Evolutionary conservation across 352 stramenopile genomes (phyloP).

Genomic region (Thalassiosira livingstoniorum): DNA sequence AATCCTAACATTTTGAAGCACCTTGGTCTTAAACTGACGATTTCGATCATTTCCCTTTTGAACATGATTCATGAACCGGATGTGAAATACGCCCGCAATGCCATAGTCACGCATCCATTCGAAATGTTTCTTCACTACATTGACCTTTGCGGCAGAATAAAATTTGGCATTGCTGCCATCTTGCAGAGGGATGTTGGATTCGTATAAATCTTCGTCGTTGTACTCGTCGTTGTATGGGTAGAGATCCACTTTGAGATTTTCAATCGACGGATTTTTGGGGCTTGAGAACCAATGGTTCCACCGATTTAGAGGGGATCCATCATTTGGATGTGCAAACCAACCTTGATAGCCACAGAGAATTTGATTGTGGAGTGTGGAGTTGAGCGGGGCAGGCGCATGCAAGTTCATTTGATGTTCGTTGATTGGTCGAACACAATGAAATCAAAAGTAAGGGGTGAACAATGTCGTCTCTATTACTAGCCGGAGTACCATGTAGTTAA

Average conservation of each 20-base stretch:
- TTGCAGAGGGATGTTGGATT: slow-evolving; percentile 33
- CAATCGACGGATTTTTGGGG: slow-evolving; percentile 12
- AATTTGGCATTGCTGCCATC: slow-evolving; percentile 58
- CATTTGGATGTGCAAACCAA: slow-evolving; percentile 57
- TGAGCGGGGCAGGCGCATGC: too few relatives aligned
- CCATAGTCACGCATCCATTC: slow-evolving; percentile 67
- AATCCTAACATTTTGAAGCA: slow-evolving; percentile 56
- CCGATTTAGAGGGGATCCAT: slow-evolving; percentile 47
- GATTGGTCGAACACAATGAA: too few relatives aligned
- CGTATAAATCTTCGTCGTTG: slow-evolving; percentile 50
- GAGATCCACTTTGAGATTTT: slow-evolving; percentile 51
- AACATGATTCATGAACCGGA: slow-evolving; percentile 57
- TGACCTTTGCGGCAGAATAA: slow-evolving; percentile 39
- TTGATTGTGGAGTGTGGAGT: slow-evolving; percentile 45
- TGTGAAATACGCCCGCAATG: slow-evolving; percentile 63
- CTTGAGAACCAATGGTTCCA: slow-evolving; percentile 62
- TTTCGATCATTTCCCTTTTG: slow-evolving; percentile 8
- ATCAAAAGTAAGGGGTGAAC: too few relatives aligned
- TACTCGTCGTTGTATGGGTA: slow-evolving; percentile 61
- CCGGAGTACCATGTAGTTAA: too few relatives aligned
- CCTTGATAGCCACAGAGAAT: slow-evolving; percentile 70
- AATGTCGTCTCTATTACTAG: too few relatives aligned
- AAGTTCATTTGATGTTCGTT: too few relatives aligned
- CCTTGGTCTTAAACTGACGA: slow-evolving; percentile 38
- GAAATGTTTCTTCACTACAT: slow-evolving; percentile 65